Conservation (phyloP, 2,329 filamentous ascomycete species). For the Microsporum canis region DNA sequence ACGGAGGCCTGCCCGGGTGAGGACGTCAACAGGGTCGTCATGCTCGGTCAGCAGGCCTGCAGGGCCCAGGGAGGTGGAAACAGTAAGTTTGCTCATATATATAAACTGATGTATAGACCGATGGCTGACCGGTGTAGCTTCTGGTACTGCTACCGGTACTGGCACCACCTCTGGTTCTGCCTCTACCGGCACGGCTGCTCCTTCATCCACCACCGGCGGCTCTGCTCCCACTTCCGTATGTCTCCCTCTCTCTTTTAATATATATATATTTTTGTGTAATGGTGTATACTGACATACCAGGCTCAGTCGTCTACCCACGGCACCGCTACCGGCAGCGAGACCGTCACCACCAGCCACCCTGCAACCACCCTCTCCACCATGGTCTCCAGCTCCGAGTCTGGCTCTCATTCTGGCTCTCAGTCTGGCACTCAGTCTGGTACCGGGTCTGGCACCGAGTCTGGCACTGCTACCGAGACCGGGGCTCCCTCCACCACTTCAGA, state of each 20-base stretch:
- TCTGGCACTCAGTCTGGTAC: constrained; percentile 10
- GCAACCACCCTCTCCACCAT: constrained; percentile 17
- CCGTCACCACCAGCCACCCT: constrained; percentile 16
- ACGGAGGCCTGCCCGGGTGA: constrained; percentile 33
- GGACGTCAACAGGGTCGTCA: constrained; percentile 17
- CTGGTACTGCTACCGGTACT: constrained; percentile 7
- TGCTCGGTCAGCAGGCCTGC: background rate
- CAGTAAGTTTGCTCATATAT: background rate
- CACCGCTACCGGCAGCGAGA: constrained; percentile 12
- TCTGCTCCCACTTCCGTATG: constrained; percentile 8
- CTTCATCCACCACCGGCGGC: constrained; percentile 5
- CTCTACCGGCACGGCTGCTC: background rate
- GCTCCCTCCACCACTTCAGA: constrained; percentile 7
- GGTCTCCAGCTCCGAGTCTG: constrained; percentile 12
- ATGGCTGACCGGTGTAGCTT: background rate
- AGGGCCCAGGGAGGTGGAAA: background rate
- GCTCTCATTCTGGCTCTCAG: constrained; percentile 7
- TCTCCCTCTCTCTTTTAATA: background rate
- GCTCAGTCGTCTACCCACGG: constrained; percentile 1
- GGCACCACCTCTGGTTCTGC: constrained; percentile 11
- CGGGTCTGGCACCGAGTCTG: constrained; percentile 13
- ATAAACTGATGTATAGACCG: background rate
- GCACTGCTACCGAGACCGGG: background rate
- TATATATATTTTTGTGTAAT: background rate
- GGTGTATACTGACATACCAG: background rate